phyloP scores from a whole-genome alignment of 2,329 filamentous ascomycete species.

The Alternaria brassicicola region DNA sequence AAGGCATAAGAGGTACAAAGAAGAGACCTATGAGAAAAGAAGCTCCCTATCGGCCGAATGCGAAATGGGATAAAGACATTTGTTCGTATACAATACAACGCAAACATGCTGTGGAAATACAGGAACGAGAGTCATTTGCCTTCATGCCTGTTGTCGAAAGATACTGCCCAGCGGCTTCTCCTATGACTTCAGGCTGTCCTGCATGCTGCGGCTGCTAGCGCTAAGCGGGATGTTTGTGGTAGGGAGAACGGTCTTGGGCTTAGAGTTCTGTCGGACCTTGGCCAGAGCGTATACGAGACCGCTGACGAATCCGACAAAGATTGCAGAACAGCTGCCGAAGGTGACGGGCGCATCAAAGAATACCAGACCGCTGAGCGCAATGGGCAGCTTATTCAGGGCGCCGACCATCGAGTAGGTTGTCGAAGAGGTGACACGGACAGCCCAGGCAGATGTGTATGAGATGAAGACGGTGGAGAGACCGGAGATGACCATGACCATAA shows the following conservation, averaged over 20 bases:
- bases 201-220: constrained; percentile 88
- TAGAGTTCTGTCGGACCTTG: constrained; percentile 78
- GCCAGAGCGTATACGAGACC: constrained; percentile 89
- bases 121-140: constrained; percentile 18
- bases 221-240: constrained; percentile 74
- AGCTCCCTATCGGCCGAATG: constrained; percentile 14
- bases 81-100: constrained; percentile 30
- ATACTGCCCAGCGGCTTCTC: neutral
- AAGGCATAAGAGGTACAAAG: constrained; percentile 28
- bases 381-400: constrained; percentile 95
- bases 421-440: constrained; percentile 93
- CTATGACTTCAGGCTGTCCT: constrained; percentile 73
- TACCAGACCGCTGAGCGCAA: constrained; percentile 87
- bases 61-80: constrained; percentile 9
- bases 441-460: constrained; percentile 99
- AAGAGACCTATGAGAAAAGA: constrained; percentile 22
- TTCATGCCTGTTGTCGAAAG: constrained; percentile 16
- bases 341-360: constrained; percentile 97
- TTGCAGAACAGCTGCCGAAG: constrained; percentile 88
- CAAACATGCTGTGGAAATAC: constrained; percentile 12
- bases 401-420: constrained; percentile 99
- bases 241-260: constrained; percentile 71
- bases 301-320: constrained; percentile 87
- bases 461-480: constrained; percentile 95
- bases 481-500: constrained; percentile 91